Base-by-base conservation (phyloP, 345 rosid species). In the Pugionium dolabratum region DNA sequence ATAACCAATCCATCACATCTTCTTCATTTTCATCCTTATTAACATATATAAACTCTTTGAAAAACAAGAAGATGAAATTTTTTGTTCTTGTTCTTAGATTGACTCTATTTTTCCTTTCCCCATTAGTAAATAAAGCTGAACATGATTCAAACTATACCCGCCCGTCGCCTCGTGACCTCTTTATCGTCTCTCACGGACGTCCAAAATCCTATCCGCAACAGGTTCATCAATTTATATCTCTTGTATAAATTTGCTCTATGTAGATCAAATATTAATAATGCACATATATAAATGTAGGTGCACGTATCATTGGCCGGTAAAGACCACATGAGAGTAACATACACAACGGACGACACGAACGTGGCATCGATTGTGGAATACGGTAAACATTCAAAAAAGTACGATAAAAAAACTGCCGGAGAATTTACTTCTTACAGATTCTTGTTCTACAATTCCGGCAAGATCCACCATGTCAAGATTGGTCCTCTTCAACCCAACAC, bases 141-240 rank as follows among this genome's bases (percentile, higher is more conserved):
- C 18, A n/a, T 37, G 51, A 54, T 25, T 46, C 66, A 2, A 78
- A 74, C 43, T 83, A 42, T 56, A 36, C 70, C 27, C 89, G 95
- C 9, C 86, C 72, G 6, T 72, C 91, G 3, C 73, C 91, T 28
- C 67, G 88, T 9, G 9, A 82, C 28, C 51, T 85, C 72, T 18
- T 18, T 18, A 25, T 66, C 55, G 60, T 89, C 36, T 45, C 75
- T 9, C 83, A 89, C 34, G n/a, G 59, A 2, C 46, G 86, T 28
- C 82, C 89, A 4, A 72, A 76, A 4, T 74, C 80, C 31, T 79
- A 82, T 47, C 91, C 98, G 52, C 96, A 92, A 76, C 98, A 92
- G 92, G 98, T 90, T 25, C 43, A 4, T 27, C 27, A 8, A 3
- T 9, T 1, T 9, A 8, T 11, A 8, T 27, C 7, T 55, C 54